Conservation (phyloP, 2,329 filamentous ascomycete species). For the Clonostachys chloroleuca region DNA sequence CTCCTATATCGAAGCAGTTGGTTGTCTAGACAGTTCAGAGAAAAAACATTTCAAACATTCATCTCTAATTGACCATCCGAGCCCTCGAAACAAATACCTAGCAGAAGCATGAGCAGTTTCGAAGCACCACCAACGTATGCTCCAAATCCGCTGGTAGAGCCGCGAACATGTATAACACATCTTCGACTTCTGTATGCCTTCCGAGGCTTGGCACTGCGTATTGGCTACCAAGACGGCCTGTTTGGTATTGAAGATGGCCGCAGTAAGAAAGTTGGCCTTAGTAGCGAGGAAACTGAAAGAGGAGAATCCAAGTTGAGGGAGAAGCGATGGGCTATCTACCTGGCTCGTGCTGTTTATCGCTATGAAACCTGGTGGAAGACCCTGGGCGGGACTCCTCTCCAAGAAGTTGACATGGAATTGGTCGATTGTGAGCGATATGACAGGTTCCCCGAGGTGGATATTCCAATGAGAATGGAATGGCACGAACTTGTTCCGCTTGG, state of each 20-base stretch:
- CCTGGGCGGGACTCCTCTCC: background rate
- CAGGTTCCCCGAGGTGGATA: background rate
- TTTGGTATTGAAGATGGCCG: constrained; percentile 51
- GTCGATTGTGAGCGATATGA: background rate
- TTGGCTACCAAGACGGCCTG: constrained; percentile 55
- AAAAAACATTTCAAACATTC: no score
- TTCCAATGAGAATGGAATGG: background rate
- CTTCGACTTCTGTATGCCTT: constrained; percentile 64
- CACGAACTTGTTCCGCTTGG: background rate
- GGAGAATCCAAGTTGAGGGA: constrained; percentile 50
- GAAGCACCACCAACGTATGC: no score
- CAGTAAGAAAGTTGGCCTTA: constrained; percentile 8
- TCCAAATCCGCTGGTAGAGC: no score
- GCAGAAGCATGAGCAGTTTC: no score
- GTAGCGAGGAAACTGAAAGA: constrained; percentile 12
- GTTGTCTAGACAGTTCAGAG: no score
- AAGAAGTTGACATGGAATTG: constrained; percentile 13
- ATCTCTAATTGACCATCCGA: no score
- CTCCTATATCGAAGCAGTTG: no score
- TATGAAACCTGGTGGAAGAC: constrained; percentile 56
- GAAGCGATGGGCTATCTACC: constrained; percentile 64
- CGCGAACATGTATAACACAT: constrained; percentile 29
- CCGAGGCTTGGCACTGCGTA: constrained; percentile 53
- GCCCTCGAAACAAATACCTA: no score
- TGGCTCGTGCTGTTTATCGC: constrained; percentile 57